Conservation (phyloP, 1,284 basidiomycete species). For the Caloboletus firmus region DNA sequence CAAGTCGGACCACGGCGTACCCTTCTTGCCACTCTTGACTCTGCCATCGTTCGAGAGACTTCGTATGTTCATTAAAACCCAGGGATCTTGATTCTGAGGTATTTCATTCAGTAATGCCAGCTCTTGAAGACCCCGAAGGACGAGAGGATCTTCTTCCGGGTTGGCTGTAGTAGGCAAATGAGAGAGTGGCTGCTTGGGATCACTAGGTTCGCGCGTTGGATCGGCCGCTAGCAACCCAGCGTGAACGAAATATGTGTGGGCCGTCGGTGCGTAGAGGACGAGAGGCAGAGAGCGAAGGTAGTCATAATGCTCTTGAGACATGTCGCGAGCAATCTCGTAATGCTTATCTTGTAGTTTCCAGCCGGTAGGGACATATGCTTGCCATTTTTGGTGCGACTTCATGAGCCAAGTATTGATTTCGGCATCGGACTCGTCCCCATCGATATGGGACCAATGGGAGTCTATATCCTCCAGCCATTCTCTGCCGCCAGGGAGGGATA, state of each 20-base stretch:
- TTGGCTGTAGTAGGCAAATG: slow-evolving; percentile 49
- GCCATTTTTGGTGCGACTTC: slow-evolving; percentile 44
- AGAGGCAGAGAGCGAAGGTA: slow-evolving; percentile 76
- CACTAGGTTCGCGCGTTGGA: slow-evolving; percentile 48
- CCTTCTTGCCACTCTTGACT: slow-evolving; percentile 59
- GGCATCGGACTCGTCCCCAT: slow-evolving; percentile 38
- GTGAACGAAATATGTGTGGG: slow-evolving; percentile 80
- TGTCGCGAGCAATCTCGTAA: slow-evolving; percentile 67
- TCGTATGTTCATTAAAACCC: slow-evolving; percentile 76
- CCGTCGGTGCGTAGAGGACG: slow-evolving; percentile 70
- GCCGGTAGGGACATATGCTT: slow-evolving; percentile 53
- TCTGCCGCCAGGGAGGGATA: slow-evolving; percentile 44
- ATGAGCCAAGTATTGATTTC: slow-evolving; percentile 28
- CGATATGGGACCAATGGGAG: slow-evolving; percentile 39
- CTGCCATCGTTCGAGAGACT: slow-evolving; percentile 54
- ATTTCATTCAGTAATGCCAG: slow-evolving; percentile 58
- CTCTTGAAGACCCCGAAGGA: slow-evolving; percentile 56
- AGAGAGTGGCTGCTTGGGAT: slow-evolving; percentile 65
- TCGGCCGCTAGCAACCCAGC: slow-evolving; percentile 78
- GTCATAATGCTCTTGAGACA: slow-evolving; percentile 57
- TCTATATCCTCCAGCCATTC: slow-evolving; percentile 53
- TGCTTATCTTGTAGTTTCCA: slow-evolving; percentile 79
- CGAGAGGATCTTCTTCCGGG: slow-evolving; percentile 20
- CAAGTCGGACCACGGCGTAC: slow-evolving; percentile 69
- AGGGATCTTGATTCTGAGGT: slow-evolving; percentile 74